Evolutionary conservation across 1,139 yeast species (phyloP).

Genomic region (Schizosaccharomyces versatilis): DNA sequence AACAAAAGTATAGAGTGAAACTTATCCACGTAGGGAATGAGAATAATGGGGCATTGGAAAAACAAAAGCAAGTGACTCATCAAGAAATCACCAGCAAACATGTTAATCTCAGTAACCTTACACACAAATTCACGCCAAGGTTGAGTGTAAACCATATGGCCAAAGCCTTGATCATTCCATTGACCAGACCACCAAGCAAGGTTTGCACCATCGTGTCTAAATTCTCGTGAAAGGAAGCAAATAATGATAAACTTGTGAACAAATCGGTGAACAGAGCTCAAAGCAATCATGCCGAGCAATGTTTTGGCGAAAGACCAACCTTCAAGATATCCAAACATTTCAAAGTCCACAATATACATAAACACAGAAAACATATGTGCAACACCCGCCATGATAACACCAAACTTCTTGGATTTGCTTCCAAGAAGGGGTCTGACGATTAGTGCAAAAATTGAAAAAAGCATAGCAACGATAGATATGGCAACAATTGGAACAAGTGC

Average conservation of each 20-base stretch:
- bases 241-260: conserved; percentile 70
- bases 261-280: conserved; percentile 71
- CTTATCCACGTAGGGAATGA: conserved; percentile 76
- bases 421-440: conserved; percentile 93
- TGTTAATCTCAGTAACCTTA: conserved; percentile 79
- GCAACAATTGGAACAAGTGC: conserved; percentile 78
- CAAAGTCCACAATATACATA: conserved; percentile 33
- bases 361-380: conserved; percentile 73
- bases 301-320: conserved; percentile 76
- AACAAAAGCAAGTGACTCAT: conserved; percentile 77
- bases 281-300: conserved; percentile 66
- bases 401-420: conserved; percentile 90
- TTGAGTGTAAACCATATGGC: conserved; percentile 89
- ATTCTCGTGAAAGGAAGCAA: conserved; percentile 74
- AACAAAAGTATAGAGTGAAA: conserved; percentile 97
- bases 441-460: conserved; percentile 65
- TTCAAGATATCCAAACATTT: conserved; percentile 79
- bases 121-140: conserved; percentile 92
- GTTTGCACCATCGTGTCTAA: conserved; percentile 88
- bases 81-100: conserved; percentile 89
- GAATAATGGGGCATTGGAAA: conserved; percentile 69
- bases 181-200: conserved; percentile 99
- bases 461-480: conserved; percentile 46
- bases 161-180: conserved; percentile 91
- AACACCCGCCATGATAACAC: conserved; percentile 87